These are phyloP conservation scores for Bromus sterilis DNA, from an alignment of 176 grass and related monocot genomes.

Conservation along the genomic window DNA sequence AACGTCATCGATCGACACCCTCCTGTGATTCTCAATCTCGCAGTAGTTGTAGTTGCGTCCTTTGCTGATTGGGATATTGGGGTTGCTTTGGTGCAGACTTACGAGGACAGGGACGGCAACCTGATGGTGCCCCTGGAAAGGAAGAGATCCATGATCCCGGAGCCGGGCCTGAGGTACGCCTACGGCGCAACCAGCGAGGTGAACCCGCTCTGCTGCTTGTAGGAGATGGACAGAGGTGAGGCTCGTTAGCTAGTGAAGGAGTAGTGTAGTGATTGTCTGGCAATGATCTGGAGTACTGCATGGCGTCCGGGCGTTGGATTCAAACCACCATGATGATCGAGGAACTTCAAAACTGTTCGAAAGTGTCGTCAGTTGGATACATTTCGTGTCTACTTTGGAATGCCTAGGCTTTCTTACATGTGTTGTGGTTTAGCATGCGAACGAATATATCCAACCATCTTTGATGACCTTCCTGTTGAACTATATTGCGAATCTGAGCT, in stretches of 20 bases:
- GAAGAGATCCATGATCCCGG: not conserved
- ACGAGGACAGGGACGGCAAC: slow-evolving; percentile 15
- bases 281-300: not conserved
- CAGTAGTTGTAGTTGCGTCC: not conserved
- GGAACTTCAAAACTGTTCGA: not conserved
- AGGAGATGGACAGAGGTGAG: not conserved
- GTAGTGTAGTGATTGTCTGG: not conserved
- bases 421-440: not conserved
- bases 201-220: not conserved
- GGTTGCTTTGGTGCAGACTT: not conserved
- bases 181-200: not conserved
- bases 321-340: not conserved
- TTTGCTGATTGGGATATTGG: not conserved
- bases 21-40: not conserved
- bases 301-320: not conserved
- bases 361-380: not conserved
- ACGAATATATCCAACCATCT: not conserved
- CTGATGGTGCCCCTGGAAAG: not conserved
- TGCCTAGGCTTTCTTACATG: not conserved
- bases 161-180: not conserved
- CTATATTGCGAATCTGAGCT: not conserved
- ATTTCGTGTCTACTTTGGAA: not conserved
- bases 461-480: not conserved
- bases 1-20: not conserved
- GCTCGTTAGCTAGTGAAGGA: not conserved